Evolutionary conservation across 2,329 filamentous ascomycete genomes (phyloP).

Genomic region (Colletotrichum australisinense): DNA sequence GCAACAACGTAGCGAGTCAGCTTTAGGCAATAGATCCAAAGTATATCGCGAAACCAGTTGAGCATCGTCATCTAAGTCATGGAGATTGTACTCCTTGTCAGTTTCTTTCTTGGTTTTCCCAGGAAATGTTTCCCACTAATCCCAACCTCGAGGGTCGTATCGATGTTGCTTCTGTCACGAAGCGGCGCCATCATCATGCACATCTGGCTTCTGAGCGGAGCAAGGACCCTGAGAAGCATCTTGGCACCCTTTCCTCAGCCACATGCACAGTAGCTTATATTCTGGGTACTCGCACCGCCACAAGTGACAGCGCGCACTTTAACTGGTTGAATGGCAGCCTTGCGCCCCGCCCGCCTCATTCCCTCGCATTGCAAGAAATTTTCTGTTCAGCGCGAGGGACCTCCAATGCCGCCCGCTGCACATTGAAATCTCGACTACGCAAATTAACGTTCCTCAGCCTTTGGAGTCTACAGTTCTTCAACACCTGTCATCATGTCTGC

Average conservation of each 20-base stretch:
- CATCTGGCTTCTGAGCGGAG: neutral
- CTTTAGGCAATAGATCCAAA: neutral
- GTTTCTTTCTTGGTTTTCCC: too few relatives aligned
- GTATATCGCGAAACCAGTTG: neutral
- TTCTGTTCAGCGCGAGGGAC: conserved; percentile 22
- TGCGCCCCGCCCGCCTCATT: conserved; percentile 24
- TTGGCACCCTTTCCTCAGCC: neutral
- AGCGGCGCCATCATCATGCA: neutral
- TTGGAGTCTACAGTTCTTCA: conserved; percentile 21
- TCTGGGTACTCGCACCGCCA: conserved; percentile 23
- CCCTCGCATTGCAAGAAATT: conserved; percentile 8
- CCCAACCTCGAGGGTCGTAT: neutral
- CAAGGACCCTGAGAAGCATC: conserved; percentile 11
- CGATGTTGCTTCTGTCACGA: neutral
- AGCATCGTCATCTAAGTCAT: neutral
- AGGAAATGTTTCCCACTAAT: neutral
- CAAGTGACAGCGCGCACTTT: neutral
- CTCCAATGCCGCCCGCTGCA: conserved; percentile 14
- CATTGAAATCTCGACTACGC: conserved; percentile 21
- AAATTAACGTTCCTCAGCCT: conserved; percentile 31
- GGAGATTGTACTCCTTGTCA: neutral
- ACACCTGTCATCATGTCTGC: conserved; percentile 55
- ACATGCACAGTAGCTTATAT: conserved; percentile 16
- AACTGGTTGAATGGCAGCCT: neutral
- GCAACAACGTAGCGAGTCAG: neutral